phyloP scores from a whole-genome alignment of 192 early-diverging fungal species.

The Oehlia diaphana region DNA sequence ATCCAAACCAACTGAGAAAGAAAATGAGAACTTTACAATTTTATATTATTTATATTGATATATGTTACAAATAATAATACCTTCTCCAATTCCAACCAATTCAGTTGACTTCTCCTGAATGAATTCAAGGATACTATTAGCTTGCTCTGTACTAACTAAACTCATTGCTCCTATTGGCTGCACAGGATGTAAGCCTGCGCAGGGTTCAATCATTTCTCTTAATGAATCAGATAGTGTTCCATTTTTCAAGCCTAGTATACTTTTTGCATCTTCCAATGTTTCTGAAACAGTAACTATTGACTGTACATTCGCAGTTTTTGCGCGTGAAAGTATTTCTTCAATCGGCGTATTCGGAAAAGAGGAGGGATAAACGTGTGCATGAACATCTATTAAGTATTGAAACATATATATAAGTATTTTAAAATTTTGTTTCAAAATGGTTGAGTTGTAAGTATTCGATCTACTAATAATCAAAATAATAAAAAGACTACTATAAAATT shows the following conservation, averaged over 20 bases:
- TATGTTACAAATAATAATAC: conserved; percentile 10
- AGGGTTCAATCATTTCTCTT: conserved; percentile 44
- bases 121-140: conserved; percentile 43
- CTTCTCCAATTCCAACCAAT: conserved; percentile 45
- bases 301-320: conserved; percentile 40
- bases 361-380: conserved; percentile 51
- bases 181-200: conserved; percentile 56
- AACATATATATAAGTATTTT: not conserved
- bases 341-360: conserved; percentile 44
- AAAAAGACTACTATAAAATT: no score
- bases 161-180: conserved; percentile 39
- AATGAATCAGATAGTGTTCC: conserved; percentile 32
- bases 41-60: not conserved
- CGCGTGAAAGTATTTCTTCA: conserved; percentile 32
- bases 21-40: no score
- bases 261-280: conserved; percentile 46
- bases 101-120: conserved; percentile 39
- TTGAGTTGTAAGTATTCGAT: no score
- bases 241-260: conserved; percentile 40
- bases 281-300: conserved; percentile 55
- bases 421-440: no score
- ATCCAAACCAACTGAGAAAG: conserved; percentile 48
- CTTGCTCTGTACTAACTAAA: conserved; percentile 40
- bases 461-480: no score
- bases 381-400: conserved; percentile 44